Percentiles rank a stretch among this genome's conserved stretches.
phyloP scores from a whole-genome alignment of 306 rosid genomes.

The Dryas octopetala region DNA sequence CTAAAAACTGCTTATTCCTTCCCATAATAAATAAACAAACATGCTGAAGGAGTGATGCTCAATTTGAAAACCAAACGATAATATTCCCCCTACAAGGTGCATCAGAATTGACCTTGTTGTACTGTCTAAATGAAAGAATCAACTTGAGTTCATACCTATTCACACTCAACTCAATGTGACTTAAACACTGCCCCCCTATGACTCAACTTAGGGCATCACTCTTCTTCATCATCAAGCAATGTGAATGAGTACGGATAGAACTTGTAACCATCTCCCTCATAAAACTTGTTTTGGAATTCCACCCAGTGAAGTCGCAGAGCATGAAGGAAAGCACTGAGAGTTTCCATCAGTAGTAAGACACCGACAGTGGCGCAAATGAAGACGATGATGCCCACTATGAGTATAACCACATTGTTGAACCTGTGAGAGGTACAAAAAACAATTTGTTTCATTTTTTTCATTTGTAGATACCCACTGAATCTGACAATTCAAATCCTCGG shows the following conservation, averaged over 20 bases:
- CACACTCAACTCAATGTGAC: constrained; percentile 34
- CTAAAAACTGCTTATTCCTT: constrained; percentile 37
- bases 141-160: constrained; percentile 44
- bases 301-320: constrained; percentile 98
- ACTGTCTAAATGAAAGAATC: constrained; percentile 62
- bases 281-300: constrained; percentile 93
- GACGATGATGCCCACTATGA: constrained; percentile 66
- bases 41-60: constrained; percentile 33
- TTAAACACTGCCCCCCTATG: constrained; percentile 9
- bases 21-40: constrained; percentile 35
- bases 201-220: constrained; percentile 32
- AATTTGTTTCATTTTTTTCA: constrained; percentile 3
- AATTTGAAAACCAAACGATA: constrained; percentile 32
- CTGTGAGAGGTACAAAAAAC: constrained; percentile 39
- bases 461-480: not conserved
- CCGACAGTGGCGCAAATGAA: constrained; percentile 83
- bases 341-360: constrained; percentile 85
- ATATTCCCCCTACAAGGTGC: constrained; percentile 29
- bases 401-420: constrained; percentile 64
- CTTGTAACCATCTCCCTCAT: constrained; percentile 90
- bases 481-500: not conserved
- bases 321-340: constrained; percentile 92
- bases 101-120: constrained; percentile 25
- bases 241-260: constrained; percentile 75
- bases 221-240: constrained; percentile 54